Conservation (phyloP, 2,329 filamentous ascomycete genomes). For the Fusarium sp. region DNA sequence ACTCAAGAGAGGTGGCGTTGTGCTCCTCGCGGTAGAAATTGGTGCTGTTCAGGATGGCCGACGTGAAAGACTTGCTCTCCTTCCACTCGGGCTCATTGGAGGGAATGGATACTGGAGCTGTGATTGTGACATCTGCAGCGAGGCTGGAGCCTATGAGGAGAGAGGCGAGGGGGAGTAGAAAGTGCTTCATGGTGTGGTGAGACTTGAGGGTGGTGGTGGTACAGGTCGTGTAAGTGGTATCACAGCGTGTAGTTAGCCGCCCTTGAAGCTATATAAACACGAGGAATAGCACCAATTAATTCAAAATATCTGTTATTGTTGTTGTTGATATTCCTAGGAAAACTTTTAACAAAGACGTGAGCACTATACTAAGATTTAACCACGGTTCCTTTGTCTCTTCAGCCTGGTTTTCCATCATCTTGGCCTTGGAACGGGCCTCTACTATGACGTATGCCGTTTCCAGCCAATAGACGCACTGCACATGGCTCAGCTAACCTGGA, state of each 20-base stretch:
- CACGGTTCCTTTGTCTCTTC: slow-evolving; percentile 18
- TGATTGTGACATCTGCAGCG: slow-evolving; percentile 53
- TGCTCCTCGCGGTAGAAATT: slow-evolving; percentile 76
- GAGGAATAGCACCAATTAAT: slow-evolving; percentile 7
- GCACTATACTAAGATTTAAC: slow-evolving; percentile 18
- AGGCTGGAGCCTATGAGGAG: slow-evolving; percentile 24
- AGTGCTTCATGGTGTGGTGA: slow-evolving; percentile 32
- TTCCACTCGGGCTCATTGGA: slow-evolving; percentile 54
- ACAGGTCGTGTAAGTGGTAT: slow-evolving; percentile 31
- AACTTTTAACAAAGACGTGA: background rate
- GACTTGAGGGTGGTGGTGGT: slow-evolving; percentile 17
- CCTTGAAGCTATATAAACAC: slow-evolving; percentile 14
- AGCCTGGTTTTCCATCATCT: slow-evolving; percentile 32
- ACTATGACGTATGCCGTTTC: slow-evolving; percentile 40
- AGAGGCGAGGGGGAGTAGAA: slow-evolving; percentile 21
- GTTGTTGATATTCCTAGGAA: background rate
- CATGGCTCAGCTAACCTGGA: slow-evolving; percentile 29
- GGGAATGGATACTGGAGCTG: slow-evolving; percentile 52
- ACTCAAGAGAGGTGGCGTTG: slow-evolving; percentile 69
- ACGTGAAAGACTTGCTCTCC: slow-evolving; percentile 57
- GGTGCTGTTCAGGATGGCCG: slow-evolving; percentile 73
- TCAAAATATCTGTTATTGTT: background rate
- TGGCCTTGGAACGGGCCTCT: slow-evolving; percentile 42
- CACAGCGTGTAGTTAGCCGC: slow-evolving; percentile 1
- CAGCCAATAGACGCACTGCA: slow-evolving; percentile 38